Evolutionary conservation across 495 filamentous ascomycete genomes (phyloP), one percentile per base, ranked within the genome.

Genomic region (Lineolata rhizophorae): DNA sequence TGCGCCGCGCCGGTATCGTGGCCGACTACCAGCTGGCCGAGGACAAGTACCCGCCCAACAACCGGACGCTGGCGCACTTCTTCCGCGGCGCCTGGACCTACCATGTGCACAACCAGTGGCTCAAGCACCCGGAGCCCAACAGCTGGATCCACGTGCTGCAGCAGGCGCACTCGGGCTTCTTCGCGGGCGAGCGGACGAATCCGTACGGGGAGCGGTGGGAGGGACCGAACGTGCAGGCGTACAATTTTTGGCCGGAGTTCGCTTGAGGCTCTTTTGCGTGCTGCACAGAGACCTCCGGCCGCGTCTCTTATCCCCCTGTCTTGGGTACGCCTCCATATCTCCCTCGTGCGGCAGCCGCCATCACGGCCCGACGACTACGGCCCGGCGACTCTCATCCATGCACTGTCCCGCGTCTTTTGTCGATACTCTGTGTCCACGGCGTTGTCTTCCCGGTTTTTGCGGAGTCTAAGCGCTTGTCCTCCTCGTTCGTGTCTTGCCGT

Each of bases 91-190:
- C 60, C 3, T 68, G 56, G 56, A 65, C 56, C 19, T 68, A 67
- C 45, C 64, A 68, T 46, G 56, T 68, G 34, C 64, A 68, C 38
- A 67, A 66, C 37, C 64, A 64, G 57, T 64, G 60, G 61, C 19
- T 43, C 16, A 62, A 62, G 46, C 52, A 56, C 32, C 61, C 61
- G 11, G 64, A 67, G 43, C 64, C 63, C 11, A 58, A 55, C n/a
- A 65, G 61, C 0, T 68, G 64, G 64, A 52, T 68, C 26, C 53
- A 62, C 21, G 52, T 67, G 27, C 49, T 65, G 14, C 53, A 63
- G 35, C 48, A 53, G n/a, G 64, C 64, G 1, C 63, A 68, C 18
- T 62, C 67, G 30, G 58, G 54, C 12, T 68, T 60, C 47, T 60
- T 68, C 37, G 39, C 41, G 0, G 52, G 58, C 18, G 33, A 40